Evolutionary conservation across 192 early-diverging fungal genomes (phyloP).

Genomic region (Allomyces macrogynus): DNA sequence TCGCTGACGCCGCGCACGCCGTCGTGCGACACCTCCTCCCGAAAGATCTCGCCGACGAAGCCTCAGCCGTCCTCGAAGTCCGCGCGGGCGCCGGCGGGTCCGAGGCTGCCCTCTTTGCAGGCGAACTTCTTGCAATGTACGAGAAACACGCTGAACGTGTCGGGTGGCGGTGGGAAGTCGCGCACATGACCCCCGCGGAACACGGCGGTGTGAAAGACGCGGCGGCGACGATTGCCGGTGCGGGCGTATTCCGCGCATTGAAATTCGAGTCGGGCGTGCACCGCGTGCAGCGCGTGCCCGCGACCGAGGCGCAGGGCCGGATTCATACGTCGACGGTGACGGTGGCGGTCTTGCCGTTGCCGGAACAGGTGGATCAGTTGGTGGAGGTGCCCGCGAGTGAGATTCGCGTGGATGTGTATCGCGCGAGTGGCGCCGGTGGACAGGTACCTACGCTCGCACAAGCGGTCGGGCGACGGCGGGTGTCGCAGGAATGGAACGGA

Average conservation of each 20-base stretch:
- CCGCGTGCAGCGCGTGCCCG: slow-evolving; percentile 61
- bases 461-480: too few relatives aligned
- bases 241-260: slow-evolving; percentile 47
- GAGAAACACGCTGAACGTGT: slow-evolving; percentile 35
- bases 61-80: slow-evolving; percentile 50
- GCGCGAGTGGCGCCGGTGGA: slow-evolving; percentile 64
- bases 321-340: slow-evolving; percentile 60
- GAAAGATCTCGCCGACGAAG: slow-evolving; percentile 45
- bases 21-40: slow-evolving; percentile 37
- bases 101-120: slow-evolving; percentile 54
- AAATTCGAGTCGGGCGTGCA: slow-evolving; percentile 69
- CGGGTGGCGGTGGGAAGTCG: slow-evolving; percentile 41
- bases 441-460: slow-evolving; percentile 15
- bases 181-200: slow-evolving; percentile 13
- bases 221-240: slow-evolving; percentile 40
- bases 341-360: slow-evolving; percentile 55
- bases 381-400: slow-evolving; percentile 44
- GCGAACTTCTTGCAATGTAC: slow-evolving; percentile 53
- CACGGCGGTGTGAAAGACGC: slow-evolving; percentile 31
- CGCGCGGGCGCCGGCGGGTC: slow-evolving; percentile 58
- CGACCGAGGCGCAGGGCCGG: slow-evolving; percentile 53
- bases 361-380: slow-evolving; percentile 32
- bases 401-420: slow-evolving; percentile 47
- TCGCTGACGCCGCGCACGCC: slow-evolving; percentile 25
- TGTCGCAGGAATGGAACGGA: too few relatives aligned